These are phyloP conservation scores for Nigrospora osmanthi DNA, from an alignment of 2,329 filamentous ascomycete genomes.

Conservation along the genomic window DNA sequence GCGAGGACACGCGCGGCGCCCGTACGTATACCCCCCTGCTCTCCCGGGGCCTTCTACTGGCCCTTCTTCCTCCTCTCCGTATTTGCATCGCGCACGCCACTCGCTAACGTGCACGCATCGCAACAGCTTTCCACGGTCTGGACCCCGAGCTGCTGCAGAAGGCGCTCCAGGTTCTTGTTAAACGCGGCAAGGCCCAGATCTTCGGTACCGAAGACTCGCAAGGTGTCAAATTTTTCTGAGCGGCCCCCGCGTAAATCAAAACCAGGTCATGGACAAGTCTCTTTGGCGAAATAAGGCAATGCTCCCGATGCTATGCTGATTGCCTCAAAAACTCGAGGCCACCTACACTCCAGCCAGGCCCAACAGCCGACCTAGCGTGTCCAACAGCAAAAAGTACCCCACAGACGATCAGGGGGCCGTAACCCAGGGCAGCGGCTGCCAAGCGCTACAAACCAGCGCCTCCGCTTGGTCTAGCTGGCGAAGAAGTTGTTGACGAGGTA, in stretches of 20 bases:
- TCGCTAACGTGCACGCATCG: too few relatives aligned
- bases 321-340: too few relatives aligned
- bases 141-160: constrained; percentile 74
- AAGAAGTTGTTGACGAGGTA: constrained; percentile 47
- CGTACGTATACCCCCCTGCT: constrained; percentile 35
- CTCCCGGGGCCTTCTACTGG: neutral
- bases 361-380: too few relatives aligned
- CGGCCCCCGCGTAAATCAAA: too few relatives aligned
- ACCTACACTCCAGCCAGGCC: too few relatives aligned
- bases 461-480: constrained; percentile 3
- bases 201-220: constrained; percentile 84
- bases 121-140: constrained; percentile 78
- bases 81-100: too few relatives aligned
- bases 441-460: too few relatives aligned
- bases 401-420: neutral
- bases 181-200: constrained; percentile 84
- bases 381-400: too few relatives aligned
- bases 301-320: too few relatives aligned
- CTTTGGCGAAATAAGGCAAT: neutral
- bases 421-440: neutral
- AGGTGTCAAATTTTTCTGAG: constrained; percentile 94
- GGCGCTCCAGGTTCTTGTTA: constrained; percentile 73
- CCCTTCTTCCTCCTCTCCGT: neutral
- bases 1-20: constrained; percentile 67
- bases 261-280: neutral